Base-by-base conservation (phyloP, 2,329 filamentous ascomycete species). In the Aspergillus texensis region DNA sequence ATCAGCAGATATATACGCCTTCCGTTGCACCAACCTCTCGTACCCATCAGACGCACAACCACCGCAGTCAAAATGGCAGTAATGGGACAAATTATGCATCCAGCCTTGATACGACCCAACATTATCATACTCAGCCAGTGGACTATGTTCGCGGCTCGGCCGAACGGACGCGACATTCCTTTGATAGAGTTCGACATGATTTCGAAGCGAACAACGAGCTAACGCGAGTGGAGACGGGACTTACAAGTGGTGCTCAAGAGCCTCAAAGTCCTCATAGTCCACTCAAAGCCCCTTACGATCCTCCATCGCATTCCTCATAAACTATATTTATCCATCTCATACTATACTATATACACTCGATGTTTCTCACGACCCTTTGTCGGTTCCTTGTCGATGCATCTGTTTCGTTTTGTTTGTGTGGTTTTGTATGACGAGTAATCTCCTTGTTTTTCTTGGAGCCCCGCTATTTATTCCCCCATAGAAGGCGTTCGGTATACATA, bases 191-290 rank as follows among this genome's bases (percentile, higher is more conserved):
- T 21, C 86, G 93, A 70, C 86, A 91, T 12, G 94, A 91, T 77
- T 97, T 93, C 75, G 94, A 97, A 79, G 88, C 88, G 43, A 95
- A 90, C 71, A 95, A 90, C 71, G 95, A 98, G 72, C 97, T 99
- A 68, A 90, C 89, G 55, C 86, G 93, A 66, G 88, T 97, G 68
- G 95, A 97, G 81, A 94, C 91, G 28, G 89, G 85, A 24, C 46
- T 68, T 16, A 72, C 78, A 50, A 72, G 69, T 50, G 72, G 65
- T 43, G 64, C 55, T 34, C 71, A 66, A 58, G 62, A 57, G 73
- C 79, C 58, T 54, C 70, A 71, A 52, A 74, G 67, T 65, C 73
- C 70, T 57, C 68, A 72, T 63, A 74, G 75, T 65, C 75, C 76
- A 62, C 75, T 78, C 48, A 74, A 71, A 62, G 68, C 68, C 53